These are phyloP conservation scores for Betula pendula DNA, from an alignment of 306 rosid genomes.

Conservation along the genomic window DNA sequence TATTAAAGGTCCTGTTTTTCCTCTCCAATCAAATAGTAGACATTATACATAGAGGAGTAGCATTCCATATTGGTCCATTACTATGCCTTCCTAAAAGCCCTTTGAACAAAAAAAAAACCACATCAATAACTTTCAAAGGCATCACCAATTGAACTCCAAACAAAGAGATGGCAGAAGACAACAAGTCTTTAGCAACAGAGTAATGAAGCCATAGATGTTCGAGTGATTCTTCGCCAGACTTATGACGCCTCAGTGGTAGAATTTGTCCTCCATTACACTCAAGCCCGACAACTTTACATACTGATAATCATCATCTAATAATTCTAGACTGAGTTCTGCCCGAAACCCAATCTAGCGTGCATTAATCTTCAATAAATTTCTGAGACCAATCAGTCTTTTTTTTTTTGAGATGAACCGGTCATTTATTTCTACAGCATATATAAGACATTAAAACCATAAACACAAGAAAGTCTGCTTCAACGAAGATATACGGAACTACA, in stretches of 20 bases:
- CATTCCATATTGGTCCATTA: neutral
- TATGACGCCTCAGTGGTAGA: neutral
- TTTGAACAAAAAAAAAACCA: neutral
- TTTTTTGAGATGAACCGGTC: too few species aligned
- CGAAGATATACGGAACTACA: neutral
- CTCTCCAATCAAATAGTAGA: neutral
- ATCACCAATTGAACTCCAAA: neutral
- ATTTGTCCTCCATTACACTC: neutral
- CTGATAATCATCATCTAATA: neutral
- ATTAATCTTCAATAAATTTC: neutral
- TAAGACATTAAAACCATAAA: neutral
- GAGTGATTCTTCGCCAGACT: neutral
- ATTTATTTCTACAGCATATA: neutral
- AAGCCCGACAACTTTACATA: neutral
- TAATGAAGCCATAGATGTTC: neutral
- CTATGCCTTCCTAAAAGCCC: neutral
- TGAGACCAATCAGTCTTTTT: neutral
- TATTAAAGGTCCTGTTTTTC: neutral
- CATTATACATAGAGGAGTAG: neutral
- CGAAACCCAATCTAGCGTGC: neutral
- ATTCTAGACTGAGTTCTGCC: neutral
- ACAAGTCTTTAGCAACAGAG: neutral
- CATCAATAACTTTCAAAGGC: neutral
- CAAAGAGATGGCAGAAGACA: neutral
- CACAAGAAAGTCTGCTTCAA: neutral